Conservation (phyloP, 2,329 filamentous ascomycete genomes). For the Cadophora sp. region DNA sequence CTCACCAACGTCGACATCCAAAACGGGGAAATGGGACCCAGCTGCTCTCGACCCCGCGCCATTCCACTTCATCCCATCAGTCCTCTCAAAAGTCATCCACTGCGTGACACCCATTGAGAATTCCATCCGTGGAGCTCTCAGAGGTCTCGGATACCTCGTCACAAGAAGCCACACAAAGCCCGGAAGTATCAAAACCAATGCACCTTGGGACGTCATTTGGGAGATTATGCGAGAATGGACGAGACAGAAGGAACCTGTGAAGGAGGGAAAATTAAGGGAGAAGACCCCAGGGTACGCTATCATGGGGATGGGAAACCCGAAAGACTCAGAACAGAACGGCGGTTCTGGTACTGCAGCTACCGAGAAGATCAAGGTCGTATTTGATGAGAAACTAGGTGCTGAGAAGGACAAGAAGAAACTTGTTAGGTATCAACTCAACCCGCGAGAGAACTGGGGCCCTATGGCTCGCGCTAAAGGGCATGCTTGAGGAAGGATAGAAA, state of each 20-base stretch:
- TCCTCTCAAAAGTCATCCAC: constrained; percentile 78
- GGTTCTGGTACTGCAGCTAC: constrained; percentile 34
- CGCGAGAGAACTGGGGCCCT: constrained; percentile 92
- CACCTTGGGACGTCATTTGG: constrained; percentile 90
- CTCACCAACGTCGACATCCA: constrained; percentile 49
- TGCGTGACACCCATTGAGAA: constrained; percentile 82
- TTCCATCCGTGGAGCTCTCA: constrained; percentile 80
- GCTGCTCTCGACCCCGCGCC: constrained; percentile 75
- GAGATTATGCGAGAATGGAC: constrained; percentile 93
- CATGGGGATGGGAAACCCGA: constrained; percentile 51
- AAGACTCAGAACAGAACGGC: constrained; percentile 47
- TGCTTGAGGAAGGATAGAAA: constrained; percentile 7
- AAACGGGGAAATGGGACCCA: constrained; percentile 57
- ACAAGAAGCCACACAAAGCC: constrained; percentile 88
- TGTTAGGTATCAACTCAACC: constrained; percentile 89
- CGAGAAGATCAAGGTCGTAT: constrained; percentile 60
- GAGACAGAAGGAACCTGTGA: constrained; percentile 79
- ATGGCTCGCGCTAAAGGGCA: constrained; percentile 45
- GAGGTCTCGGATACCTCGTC: constrained; percentile 79
- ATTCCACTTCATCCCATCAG: constrained; percentile 84
- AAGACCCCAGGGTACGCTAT: constrained; percentile 77
- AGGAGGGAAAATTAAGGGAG: constrained; percentile 71
- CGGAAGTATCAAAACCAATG: constrained; percentile 92
- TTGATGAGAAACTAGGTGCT: constrained; percentile 80
- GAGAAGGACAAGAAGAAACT: constrained; percentile 72